Conservation (phyloP, 179 eudicot genomes). For the Carnegiea gigantea region DNA sequence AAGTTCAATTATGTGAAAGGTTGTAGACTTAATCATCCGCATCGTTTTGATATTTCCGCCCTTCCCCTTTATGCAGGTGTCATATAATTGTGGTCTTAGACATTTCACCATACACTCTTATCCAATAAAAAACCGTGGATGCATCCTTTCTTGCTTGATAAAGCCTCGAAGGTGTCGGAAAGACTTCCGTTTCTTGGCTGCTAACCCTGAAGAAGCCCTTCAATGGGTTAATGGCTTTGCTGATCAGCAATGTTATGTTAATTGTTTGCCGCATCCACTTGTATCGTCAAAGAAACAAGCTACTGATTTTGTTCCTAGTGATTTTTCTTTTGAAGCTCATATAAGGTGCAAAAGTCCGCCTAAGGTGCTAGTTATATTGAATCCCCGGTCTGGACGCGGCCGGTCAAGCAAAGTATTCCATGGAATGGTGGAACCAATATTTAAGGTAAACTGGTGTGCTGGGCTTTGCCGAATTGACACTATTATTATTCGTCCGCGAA, state of each 20-base stretch:
- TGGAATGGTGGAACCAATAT: constrained; percentile 83
- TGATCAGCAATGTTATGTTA: constrained; percentile 92
- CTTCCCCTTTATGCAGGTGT: constrained; percentile 54
- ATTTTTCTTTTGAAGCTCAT: constrained; percentile 62
- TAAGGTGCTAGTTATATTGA: constrained; percentile 80
- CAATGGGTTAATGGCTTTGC: constrained; percentile 98
- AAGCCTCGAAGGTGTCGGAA: constrained; percentile 69
- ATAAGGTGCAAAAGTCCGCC: constrained; percentile 89
- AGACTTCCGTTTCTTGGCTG: constrained; percentile 87
- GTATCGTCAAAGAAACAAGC: constrained; percentile 79
- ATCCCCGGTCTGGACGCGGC: constrained; percentile 97
- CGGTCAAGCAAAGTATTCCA: constrained; percentile 95
- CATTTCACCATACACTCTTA: constrained; percentile 89
- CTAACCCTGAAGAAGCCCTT: constrained; percentile 79
- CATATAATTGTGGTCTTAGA: constrained; percentile 76
- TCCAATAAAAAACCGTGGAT: constrained; percentile 62
- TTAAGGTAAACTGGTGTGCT: constrained; percentile 56
- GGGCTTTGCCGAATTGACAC: constrained; percentile 14
- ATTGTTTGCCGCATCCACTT: constrained; percentile 90
- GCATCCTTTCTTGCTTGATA: constrained; percentile 55
- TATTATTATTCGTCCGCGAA: not conserved
- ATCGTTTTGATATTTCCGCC: constrained; percentile 11
- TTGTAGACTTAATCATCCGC: constrained; percentile 5
- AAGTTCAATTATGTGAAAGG: constrained; percentile 11
- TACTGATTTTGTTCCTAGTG: constrained; percentile 54